A percentile compares a stretch with the other conserved stretches of the same genome.
Conservation (phyloP, 768 basidiomycete species). For the Boletus vinaceobasis region DNA sequence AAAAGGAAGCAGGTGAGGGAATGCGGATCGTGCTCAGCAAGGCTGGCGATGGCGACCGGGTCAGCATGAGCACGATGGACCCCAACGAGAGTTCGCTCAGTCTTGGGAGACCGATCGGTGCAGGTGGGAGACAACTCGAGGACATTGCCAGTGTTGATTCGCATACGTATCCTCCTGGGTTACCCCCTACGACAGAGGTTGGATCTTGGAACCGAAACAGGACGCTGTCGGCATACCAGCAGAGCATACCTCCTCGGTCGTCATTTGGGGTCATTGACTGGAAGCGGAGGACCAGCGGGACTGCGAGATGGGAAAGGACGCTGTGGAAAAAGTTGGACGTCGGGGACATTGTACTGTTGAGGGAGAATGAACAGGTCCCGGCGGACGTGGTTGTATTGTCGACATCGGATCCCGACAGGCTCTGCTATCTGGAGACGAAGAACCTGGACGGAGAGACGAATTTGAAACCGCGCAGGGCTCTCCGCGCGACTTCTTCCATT, state of each 20-base stretch:
- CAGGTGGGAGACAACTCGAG: slow-evolving; percentile 53
- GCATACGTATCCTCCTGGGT: slow-evolving; percentile 60
- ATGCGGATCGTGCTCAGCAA: slow-evolving; percentile 61
- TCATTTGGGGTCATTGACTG: slow-evolving; percentile 80
- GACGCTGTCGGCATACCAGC: slow-evolving; percentile 48
- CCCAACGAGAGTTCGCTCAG: slow-evolving; percentile 43
- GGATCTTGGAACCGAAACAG: slow-evolving; percentile 36
- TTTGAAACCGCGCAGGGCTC: slow-evolving; percentile 77
- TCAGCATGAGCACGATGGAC: slow-evolving; percentile 45
- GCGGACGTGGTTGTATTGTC: slow-evolving; percentile 93
- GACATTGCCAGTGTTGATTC: slow-evolving; percentile 67
- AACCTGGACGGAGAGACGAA: slow-evolving; percentile 98
- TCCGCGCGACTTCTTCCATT: slow-evolving; percentile 73
- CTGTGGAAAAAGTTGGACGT: slow-evolving; percentile 99
- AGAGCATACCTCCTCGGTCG: slow-evolving; percentile 53
- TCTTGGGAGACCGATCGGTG: slow-evolving; percentile 35
- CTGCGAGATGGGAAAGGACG: slow-evolving; percentile 89
- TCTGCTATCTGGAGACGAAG: slow-evolving; percentile 97
- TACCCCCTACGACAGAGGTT: slow-evolving; percentile 27
- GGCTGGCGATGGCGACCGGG: slow-evolving; percentile 29
- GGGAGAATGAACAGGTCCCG: slow-evolving; percentile 94
- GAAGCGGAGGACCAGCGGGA: slow-evolving; percentile 60
- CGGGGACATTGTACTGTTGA: slow-evolving; percentile 87
- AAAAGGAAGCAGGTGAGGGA: slow-evolving; percentile 70
- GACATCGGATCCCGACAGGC: slow-evolving; percentile 85